phyloP scores from a whole-genome alignment of 257 asterid species.

The Ilex aquifolium region DNA sequence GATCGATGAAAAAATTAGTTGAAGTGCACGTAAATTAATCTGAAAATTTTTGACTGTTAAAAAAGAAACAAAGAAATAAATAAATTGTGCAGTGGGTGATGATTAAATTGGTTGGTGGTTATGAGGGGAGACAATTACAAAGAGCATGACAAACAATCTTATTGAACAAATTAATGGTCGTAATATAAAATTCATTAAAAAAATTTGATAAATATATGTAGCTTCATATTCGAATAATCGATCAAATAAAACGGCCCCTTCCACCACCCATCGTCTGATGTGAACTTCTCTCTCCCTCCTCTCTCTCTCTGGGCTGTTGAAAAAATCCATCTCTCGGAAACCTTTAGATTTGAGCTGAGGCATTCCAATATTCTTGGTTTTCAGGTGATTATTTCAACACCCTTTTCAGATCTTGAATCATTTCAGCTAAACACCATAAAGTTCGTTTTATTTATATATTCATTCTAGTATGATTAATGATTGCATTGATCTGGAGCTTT shows the following conservation, averaged over 20 bases:
- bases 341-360: neutral
- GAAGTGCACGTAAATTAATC: too few species aligned
- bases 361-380: neutral
- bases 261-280: too few species aligned
- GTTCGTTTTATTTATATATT: neutral
- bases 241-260: too few species aligned
- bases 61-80: too few species aligned
- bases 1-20: too few species aligned
- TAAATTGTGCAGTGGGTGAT: too few species aligned
- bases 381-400: neutral
- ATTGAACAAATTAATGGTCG: neutral
- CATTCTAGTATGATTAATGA: neutral
- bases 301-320: neutral
- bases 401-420: neutral
- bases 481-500: neutral
- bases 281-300: neutral
- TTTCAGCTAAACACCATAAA: neutral
- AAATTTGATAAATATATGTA: neutral
- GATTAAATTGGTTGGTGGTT: too few species aligned
- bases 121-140: neutral
- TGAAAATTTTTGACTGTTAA: too few species aligned
- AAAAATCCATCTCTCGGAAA: neutral
- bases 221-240: neutral
- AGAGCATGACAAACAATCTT: neutral
- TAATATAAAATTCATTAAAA: too few species aligned